A percentile compares a stretch with the other conserved stretches of the same genome.
Conservation (phyloP, 75 land plant genomes). For the Cryptomeria japonica region DNA sequence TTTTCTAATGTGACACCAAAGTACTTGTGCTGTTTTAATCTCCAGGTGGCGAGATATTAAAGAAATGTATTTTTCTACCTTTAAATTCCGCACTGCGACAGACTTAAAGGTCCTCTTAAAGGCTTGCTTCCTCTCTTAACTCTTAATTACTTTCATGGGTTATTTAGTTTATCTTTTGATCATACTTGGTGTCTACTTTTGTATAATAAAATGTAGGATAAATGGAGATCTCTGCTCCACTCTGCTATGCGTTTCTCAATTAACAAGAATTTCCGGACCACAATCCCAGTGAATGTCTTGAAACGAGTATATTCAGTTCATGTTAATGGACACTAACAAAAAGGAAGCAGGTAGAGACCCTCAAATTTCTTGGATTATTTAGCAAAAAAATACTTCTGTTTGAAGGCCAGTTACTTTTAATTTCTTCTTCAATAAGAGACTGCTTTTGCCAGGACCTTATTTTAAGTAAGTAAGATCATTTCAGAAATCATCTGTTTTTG, state of each 20-base stretch:
- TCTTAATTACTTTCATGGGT: background rate
- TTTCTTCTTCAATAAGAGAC: background rate
- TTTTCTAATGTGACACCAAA: background rate
- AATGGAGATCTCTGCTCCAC: slow-evolving; percentile 5
- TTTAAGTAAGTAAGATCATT: background rate
- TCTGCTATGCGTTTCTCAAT: background rate
- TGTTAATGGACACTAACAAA: background rate
- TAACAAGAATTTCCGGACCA: background rate
- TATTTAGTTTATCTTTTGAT: background rate
- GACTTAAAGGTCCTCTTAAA: slow-evolving; percentile 3
- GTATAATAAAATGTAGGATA: background rate
- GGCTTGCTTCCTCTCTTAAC: background rate
- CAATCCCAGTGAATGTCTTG: background rate
- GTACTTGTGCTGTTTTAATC: background rate
- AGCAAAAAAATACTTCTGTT: background rate
- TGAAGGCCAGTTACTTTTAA: background rate
- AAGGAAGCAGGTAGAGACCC: background rate
- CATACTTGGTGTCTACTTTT: background rate
- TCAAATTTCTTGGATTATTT: background rate
- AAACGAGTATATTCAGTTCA: background rate
- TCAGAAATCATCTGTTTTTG: background rate
- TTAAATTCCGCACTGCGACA: background rate
- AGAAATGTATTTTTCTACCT: slow-evolving; percentile 4
- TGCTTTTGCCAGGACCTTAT: background rate
- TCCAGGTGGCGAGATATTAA: slow-evolving; percentile 5